phyloP scores from a whole-genome alignment of 1,284 basidiomycete genomes.

The Spongispora temasekensis region DNA sequence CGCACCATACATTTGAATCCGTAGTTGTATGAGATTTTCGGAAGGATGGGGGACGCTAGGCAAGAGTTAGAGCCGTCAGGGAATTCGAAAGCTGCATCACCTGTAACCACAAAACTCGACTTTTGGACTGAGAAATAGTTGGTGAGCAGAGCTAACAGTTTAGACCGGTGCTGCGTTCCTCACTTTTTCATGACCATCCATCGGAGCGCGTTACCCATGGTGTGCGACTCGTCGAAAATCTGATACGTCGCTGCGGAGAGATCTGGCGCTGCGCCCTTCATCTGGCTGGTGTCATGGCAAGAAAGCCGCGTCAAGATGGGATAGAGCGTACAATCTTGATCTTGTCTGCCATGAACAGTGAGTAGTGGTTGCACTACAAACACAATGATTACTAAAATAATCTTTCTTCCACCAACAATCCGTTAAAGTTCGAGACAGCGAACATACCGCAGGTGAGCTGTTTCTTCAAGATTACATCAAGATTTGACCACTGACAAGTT shows the following conservation, averaged over 20 bases:
- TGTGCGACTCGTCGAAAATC: slow-evolving; percentile 93
- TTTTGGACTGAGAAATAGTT: slow-evolving; percentile 79
- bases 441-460: not conserved
- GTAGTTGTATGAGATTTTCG: slow-evolving; percentile 93
- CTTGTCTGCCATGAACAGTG: slow-evolving; percentile 60
- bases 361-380: no score
- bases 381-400: no score
- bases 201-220: slow-evolving; percentile 89
- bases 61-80: slow-evolving; percentile 3
- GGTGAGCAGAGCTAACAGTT: not conserved
- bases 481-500: no score
- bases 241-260: slow-evolving; percentile 91
- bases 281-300: slow-evolving; percentile 39
- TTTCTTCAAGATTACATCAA: not conserved
- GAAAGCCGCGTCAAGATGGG: no score
- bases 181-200: slow-evolving; percentile 99
- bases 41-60: slow-evolving; percentile 93
- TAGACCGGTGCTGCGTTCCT: slow-evolving; percentile 28
- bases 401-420: not conserved
- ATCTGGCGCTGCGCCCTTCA: slow-evolving; percentile 79
- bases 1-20: slow-evolving; percentile 99
- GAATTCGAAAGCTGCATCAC: slow-evolving; percentile 55
- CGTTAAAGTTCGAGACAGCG: not conserved
- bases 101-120: slow-evolving; percentile 99
- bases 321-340: slow-evolving; percentile 53